phyloP scores from a whole-genome alignment of 257 asterid genomes.

The Nicotiana tomentosiformis region DNA sequence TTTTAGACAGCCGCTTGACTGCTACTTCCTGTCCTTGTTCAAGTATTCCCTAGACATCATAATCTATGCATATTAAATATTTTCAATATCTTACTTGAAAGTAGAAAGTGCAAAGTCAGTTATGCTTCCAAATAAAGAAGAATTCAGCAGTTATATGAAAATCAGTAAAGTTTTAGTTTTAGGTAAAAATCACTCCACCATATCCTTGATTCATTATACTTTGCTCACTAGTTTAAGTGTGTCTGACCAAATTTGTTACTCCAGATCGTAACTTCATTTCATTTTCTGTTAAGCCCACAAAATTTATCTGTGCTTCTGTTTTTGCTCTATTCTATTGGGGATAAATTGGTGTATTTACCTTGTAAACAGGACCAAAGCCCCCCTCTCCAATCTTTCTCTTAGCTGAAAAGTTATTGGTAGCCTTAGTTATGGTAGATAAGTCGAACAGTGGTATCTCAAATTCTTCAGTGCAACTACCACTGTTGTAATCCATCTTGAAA shows the following conservation, averaged over 20 bases:
- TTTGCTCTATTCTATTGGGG: background rate
- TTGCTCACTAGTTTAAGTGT: too few relatives aligned
- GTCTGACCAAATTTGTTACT: background rate
- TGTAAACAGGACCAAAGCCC: slow-evolving; percentile 60
- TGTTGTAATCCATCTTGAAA: background rate
- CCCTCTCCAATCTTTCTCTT: slow-evolving; percentile 52
- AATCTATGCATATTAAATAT: background rate
- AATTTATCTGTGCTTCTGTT: too few relatives aligned
- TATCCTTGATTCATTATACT: background rate
- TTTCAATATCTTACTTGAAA: background rate
- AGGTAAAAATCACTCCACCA: background rate
- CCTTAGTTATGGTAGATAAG: slow-evolving; percentile 22
- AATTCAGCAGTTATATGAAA: background rate
- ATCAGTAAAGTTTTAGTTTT: background rate
- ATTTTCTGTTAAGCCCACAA: too few relatives aligned
- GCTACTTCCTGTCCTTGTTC: background rate
- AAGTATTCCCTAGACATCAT: slow-evolving; percentile 31
- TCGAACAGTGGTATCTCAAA: slow-evolving; percentile 37
- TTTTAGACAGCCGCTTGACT: too few relatives aligned
- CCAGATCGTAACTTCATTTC: background rate
- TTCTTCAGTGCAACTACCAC: slow-evolving; percentile 14
- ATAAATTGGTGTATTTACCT: slow-evolving; percentile 22
- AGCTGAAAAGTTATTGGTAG: slow-evolving; percentile 36
- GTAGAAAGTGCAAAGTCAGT: background rate
- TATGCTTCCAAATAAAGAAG: background rate